These are phyloP conservation scores for Letharia columbiana DNA, from an alignment of 495 filamentous ascomycete genomes.

Conservation along the genomic window DNA sequence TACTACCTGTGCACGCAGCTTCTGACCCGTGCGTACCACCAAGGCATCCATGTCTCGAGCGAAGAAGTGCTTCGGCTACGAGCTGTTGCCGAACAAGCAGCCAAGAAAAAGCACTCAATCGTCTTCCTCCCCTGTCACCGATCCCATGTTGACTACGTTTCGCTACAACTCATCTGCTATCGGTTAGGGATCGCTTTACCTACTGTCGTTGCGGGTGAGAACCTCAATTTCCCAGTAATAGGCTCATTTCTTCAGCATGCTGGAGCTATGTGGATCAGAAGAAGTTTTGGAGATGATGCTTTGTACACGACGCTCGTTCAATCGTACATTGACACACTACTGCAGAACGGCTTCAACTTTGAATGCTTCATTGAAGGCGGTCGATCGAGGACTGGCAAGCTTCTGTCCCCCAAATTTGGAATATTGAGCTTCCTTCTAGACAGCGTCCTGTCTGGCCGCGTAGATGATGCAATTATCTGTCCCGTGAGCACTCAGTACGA, in stretches of 20 bases:
- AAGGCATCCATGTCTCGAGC: slow-evolving; percentile 90
- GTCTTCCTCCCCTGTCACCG: slow-evolving; percentile 93
- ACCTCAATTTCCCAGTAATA: slow-evolving; percentile 86
- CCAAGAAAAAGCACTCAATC: slow-evolving; percentile 82
- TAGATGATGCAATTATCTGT: slow-evolving; percentile 83
- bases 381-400: slow-evolving; percentile 84
- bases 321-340: slow-evolving; percentile 85
- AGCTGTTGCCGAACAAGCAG: slow-evolving; percentile 71
- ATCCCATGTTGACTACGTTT: slow-evolving; percentile 93
- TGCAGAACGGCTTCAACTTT: slow-evolving; percentile 86
- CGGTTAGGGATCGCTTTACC: slow-evolving; percentile 80
- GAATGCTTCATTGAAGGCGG: slow-evolving; percentile 97
- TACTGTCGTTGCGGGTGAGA: slow-evolving; percentile 92
- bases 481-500: slow-evolving; percentile 97
- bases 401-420: slow-evolving; percentile 91
- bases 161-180: slow-evolving; percentile 89
- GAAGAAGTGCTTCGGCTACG: slow-evolving; percentile 81
- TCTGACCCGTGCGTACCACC: slow-evolving; percentile 86
- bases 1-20: slow-evolving; percentile 87
- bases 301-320: slow-evolving; percentile 88
- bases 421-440: slow-evolving; percentile 89
- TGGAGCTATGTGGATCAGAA: slow-evolving; percentile 91
- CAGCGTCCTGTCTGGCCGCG: slow-evolving; percentile 76
- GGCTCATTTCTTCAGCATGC: slow-evolving; percentile 90
- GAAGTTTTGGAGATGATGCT: slow-evolving; percentile 86